phyloP scores from a whole-genome alignment of 768 basidiomycete genomes.

The Boletus rufocinnamomeus region DNA sequence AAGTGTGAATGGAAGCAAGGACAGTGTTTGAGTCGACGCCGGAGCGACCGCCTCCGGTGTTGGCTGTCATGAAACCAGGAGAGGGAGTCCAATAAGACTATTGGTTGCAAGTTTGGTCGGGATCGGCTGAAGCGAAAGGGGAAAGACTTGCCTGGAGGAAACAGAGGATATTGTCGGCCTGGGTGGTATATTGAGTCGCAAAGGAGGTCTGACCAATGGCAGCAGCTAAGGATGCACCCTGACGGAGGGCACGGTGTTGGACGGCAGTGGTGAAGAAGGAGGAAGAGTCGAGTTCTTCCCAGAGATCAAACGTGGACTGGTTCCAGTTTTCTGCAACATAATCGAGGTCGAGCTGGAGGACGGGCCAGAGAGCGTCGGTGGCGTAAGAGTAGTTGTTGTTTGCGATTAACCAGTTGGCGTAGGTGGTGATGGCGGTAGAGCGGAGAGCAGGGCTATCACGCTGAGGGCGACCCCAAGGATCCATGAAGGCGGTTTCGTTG shows the following conservation, averaged over 20 bases:
- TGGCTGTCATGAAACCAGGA: conserved; percentile 66
- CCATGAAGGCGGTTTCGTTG: conserved; percentile 62
- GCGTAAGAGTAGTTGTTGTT: conserved; percentile 54
- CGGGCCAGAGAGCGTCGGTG: conserved; percentile 60
- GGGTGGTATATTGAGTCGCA: conserved; percentile 49
- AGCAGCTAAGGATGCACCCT: conserved; percentile 64
- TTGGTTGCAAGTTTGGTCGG: too few species aligned
- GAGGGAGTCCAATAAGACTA: conserved; percentile 77
- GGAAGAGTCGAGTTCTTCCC: conserved; percentile 35
- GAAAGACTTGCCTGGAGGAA: conserved; percentile 63
- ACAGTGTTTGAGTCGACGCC: conserved; percentile 76
- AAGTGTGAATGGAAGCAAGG: conserved; percentile 76
- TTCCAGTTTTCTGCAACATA: conserved; percentile 76
- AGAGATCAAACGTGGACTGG: conserved; percentile 48
- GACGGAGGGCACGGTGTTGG: conserved; percentile 72
- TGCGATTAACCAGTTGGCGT: conserved; percentile 65
- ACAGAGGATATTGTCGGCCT: conserved; percentile 68
- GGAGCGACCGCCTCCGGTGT: conserved; percentile 71
- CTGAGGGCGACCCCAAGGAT: conserved; percentile 64
- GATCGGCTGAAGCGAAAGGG: background rate
- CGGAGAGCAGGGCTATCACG: conserved; percentile 79
- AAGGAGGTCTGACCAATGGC: conserved; percentile 51
- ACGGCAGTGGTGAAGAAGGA: conserved; percentile 84
- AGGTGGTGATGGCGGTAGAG: conserved; percentile 66
- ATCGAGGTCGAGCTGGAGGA: conserved; percentile 72